Percentiles rank a stretch among this genome's conserved stretches.
Evolutionary conservation across 2,329 filamentous ascomycete genomes (phyloP).

Genomic region (Epichloe uncinata): DNA sequence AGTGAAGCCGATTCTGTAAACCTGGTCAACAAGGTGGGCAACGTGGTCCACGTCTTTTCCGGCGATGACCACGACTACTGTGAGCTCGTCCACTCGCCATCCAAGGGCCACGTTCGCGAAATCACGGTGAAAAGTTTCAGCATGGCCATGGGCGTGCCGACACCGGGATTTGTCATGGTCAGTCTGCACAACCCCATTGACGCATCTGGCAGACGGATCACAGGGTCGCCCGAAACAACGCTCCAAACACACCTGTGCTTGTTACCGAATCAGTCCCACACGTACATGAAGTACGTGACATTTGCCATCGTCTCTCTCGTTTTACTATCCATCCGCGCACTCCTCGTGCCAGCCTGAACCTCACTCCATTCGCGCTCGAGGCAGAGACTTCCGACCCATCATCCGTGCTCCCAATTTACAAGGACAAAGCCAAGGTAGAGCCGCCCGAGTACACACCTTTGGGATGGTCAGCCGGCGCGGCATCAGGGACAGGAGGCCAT

Average conservation of each 20-base stretch:
- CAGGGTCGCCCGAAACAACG: slow-evolving; percentile 37
- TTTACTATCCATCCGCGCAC: slow-evolving; percentile 37
- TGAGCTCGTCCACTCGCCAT: slow-evolving; percentile 65
- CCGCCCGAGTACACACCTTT: slow-evolving; percentile 15
- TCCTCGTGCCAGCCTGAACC: slow-evolving; percentile 41
- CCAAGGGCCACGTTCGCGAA: slow-evolving; percentile 54
- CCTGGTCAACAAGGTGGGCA: slow-evolving; percentile 64
- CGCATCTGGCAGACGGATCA: slow-evolving; percentile 34
- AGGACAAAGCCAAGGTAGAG: slow-evolving; percentile 42
- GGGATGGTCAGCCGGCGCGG: slow-evolving; percentile 4
- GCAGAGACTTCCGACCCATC: slow-evolving; percentile 16
- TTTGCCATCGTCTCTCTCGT: slow-evolving; percentile 43
- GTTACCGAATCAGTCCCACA: slow-evolving; percentile 73
- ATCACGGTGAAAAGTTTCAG: slow-evolving; percentile 93
- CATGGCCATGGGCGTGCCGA: slow-evolving; percentile 91
- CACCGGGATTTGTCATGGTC: slow-evolving; percentile 74
- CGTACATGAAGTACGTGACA: slow-evolving; percentile 65
- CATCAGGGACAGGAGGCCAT: slow-evolving; percentile 9
- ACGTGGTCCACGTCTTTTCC: slow-evolving; percentile 77
- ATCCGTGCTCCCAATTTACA: slow-evolving; percentile 29
- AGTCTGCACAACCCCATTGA: slow-evolving; percentile 90
- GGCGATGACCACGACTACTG: slow-evolving; percentile 99
- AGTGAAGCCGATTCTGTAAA: slow-evolving; percentile 61
- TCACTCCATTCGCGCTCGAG: slow-evolving; percentile 41
- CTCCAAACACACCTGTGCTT: slow-evolving; percentile 85